Percentiles rank a stretch among this genome's conserved stretches.
phyloP scores from a whole-genome alignment of 768 basidiomycete species.

The Lentinula boryana region DNA sequence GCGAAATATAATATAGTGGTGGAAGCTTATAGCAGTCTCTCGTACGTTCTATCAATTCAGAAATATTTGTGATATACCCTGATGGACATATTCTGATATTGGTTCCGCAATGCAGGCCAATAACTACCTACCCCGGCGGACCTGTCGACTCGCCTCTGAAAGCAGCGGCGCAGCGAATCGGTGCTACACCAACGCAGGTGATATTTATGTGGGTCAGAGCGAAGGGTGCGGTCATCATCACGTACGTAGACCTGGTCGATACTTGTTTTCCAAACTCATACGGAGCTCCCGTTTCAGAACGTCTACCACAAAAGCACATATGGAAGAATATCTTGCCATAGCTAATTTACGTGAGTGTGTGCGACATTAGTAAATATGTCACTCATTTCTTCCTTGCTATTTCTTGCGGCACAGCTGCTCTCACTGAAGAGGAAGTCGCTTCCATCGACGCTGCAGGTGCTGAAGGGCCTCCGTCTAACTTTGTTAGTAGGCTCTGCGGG shows the following conservation, averaged over 20 bases:
- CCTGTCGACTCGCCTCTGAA: constrained; percentile 54
- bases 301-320: constrained; percentile 50
- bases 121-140: constrained; percentile 55
- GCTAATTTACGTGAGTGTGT: constrained; percentile 45
- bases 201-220: constrained; percentile 65
- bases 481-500: background rate
- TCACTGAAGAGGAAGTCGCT: constrained; percentile 52
- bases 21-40: constrained; percentile 52
- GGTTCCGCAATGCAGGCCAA: constrained; percentile 34
- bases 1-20: constrained; percentile 43
- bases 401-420: constrained; percentile 28
- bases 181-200: constrained; percentile 56
- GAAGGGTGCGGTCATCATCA: constrained; percentile 65
- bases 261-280: background rate
- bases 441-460: constrained; percentile 62
- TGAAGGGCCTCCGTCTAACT: constrained; percentile 23
- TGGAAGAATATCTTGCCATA: constrained; percentile 63
- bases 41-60: constrained; percentile 19
- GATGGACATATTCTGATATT: background rate
- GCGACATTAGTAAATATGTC: background rate
- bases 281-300: constrained; percentile 32
- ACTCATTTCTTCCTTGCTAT: background rate
- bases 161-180: constrained; percentile 45
- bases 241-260: constrained; percentile 31
- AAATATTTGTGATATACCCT: background rate